These are phyloP conservation scores for Pythium rhizo-oryzae DNA, from an alignment of 352 stramenopile genomes.

Conservation along the genomic window DNA sequence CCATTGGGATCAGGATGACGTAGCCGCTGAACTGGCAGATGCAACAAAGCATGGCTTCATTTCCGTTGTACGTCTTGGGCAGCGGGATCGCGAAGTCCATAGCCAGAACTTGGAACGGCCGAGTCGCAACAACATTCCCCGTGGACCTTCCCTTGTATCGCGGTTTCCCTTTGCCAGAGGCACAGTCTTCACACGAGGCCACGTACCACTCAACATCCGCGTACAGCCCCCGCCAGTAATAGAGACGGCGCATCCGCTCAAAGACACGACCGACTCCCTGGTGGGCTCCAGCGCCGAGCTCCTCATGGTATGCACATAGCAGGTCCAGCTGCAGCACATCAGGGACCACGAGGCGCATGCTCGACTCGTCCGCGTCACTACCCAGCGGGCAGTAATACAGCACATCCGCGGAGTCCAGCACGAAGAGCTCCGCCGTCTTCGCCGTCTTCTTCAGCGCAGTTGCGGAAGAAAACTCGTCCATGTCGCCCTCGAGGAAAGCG, in stretches of 20 bases:
- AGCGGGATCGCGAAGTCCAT: slow-evolving; percentile 19
- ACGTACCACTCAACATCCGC: slow-evolving; percentile 6
- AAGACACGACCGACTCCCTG: slow-evolving; percentile 5
- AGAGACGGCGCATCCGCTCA: background rate
- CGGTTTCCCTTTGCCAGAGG: slow-evolving; percentile 19
- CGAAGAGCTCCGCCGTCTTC: background rate
- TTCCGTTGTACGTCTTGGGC: background rate
- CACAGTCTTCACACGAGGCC: slow-evolving; percentile 9
- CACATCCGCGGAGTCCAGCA: background rate
- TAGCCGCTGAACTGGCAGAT: slow-evolving; percentile 13
- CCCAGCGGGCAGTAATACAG: too few species aligned
- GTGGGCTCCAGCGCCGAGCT: background rate
- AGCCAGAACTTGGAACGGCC: slow-evolving; percentile 7
- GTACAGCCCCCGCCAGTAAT: slow-evolving; percentile 1
- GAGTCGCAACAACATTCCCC: slow-evolving; percentile 7
- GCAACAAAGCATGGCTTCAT: slow-evolving; percentile 9
- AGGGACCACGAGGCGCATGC: too few species aligned
- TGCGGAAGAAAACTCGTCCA: background rate
- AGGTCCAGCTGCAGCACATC: too few species aligned
- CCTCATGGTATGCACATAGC: too few species aligned
- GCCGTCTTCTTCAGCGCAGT: background rate
- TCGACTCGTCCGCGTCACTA: too few species aligned
- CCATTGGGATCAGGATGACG: slow-evolving; percentile 4
- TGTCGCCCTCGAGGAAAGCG: background rate
- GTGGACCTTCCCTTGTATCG: background rate